Conservation (phyloP, 2,329 filamentous ascomycete genomes). For the Trichoderma breve region DNA sequence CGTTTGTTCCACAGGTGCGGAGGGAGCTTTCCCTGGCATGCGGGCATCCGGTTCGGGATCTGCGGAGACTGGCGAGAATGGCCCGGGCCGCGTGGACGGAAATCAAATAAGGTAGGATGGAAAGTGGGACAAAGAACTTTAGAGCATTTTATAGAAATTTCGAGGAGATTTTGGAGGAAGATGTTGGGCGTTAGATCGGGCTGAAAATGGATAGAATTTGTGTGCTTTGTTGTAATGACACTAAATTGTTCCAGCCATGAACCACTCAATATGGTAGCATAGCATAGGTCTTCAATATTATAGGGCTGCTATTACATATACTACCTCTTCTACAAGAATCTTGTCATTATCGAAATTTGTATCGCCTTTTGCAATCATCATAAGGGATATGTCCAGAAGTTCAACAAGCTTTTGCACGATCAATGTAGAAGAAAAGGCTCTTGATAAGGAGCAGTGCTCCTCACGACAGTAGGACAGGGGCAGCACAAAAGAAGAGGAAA, state of each 20-base stretch:
- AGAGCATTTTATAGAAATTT: not conserved
- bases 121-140: not conserved
- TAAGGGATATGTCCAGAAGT: not conserved
- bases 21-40: constrained; percentile 50
- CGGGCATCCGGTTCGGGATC: constrained; percentile 52
- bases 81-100: constrained; percentile 52
- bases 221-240: not conserved
- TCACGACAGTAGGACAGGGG: not conserved
- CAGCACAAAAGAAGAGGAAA: not conserved
- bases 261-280: not conserved
- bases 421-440: not conserved
- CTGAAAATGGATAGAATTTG: not conserved
- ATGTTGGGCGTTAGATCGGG: not conserved
- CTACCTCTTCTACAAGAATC: not conserved
- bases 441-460: not conserved
- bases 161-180: not conserved
- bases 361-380: not conserved
- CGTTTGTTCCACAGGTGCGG: constrained; percentile 44
- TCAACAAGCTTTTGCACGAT: not conserved
- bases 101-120: constrained; percentile 28
- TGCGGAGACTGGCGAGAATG: constrained; percentile 48
- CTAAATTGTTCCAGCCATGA: not conserved
- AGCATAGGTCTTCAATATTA: not conserved
- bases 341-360: not conserved
- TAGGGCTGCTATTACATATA: not conserved